Conservation (phyloP, 163 green algal genomes). For the Chlorella variabilis region DNA sequence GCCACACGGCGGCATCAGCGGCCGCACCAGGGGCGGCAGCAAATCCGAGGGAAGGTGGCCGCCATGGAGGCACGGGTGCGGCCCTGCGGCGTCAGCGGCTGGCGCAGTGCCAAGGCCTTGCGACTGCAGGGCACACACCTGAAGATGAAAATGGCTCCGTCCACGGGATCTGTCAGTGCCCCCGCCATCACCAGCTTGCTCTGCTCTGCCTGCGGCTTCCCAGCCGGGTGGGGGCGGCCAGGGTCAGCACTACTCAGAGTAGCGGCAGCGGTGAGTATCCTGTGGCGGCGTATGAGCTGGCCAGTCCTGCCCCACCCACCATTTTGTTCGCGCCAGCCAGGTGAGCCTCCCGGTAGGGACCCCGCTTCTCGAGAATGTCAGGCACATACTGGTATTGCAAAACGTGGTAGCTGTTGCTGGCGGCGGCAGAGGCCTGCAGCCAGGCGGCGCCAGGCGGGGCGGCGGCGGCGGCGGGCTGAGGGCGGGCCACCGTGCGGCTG, state of each 20-base stretch:
- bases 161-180: constrained; percentile 74
- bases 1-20: too few relatives aligned
- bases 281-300: too few relatives aligned
- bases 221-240: neutral
- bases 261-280: too few relatives aligned
- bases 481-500: too few relatives aligned
- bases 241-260: too few relatives aligned
- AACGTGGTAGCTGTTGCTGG: constrained; percentile 46
- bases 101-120: too few relatives aligned
- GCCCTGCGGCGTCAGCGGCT: too few relatives aligned
- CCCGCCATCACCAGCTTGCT: constrained; percentile 81
- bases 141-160: constrained; percentile 82
- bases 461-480: too few relatives aligned
- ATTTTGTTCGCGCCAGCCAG: constrained; percentile 70
- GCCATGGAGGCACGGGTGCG: too few relatives aligned
- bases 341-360: constrained; percentile 77
- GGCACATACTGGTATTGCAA: constrained; percentile 79
- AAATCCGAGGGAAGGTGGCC: too few relatives aligned
- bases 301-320: constrained; percentile 41
- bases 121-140: neutral
- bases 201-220: constrained; percentile 48
- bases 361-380: constrained; percentile 88
- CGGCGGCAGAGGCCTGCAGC: constrained; percentile 7
- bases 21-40: too few relatives aligned
- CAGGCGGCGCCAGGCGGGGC: neutral